Evolutionary conservation across 345 rosid genomes (phyloP).

Genomic region (Euphorbia peplus): DNA sequence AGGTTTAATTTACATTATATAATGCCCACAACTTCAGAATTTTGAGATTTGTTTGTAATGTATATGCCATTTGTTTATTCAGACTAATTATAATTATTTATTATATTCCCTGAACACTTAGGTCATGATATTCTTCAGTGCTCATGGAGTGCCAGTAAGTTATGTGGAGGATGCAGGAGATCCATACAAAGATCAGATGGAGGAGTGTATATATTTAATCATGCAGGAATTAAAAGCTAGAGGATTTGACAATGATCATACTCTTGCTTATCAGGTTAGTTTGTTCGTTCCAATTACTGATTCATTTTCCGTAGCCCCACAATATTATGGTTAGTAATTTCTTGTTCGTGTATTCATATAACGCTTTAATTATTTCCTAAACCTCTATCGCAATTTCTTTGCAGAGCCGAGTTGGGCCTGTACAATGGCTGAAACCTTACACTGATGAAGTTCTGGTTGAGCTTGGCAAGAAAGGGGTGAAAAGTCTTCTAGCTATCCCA

Average conservation of each 20-base stretch:
- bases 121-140: slow-evolving; percentile 93
- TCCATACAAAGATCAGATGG: slow-evolving; percentile 95
- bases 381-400: neutral
- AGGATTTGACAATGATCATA: slow-evolving; percentile 68
- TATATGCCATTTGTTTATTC: neutral
- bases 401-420: slow-evolving; percentile 98
- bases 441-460: slow-evolving; percentile 90
- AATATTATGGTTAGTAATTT: neutral
- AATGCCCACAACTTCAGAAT: neutral
- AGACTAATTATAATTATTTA: neutral
- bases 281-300: neutral
- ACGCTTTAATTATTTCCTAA: slow-evolving; percentile 9
- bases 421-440: slow-evolving; percentile 92
- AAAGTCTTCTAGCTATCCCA: slow-evolving; percentile 88
- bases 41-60: neutral
- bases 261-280: slow-evolving; percentile 83
- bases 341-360: neutral
- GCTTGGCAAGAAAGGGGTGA: slow-evolving; percentile 90
- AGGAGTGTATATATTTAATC: slow-evolving; percentile 77
- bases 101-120: slow-evolving; percentile 26
- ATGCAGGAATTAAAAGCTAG: slow-evolving; percentile 78
- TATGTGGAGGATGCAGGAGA: slow-evolving; percentile 87
- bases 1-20: neutral
- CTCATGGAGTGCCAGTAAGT: slow-evolving; percentile 93
- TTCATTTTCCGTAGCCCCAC: neutral